Conservation (phyloP, 805 yeast genomes). For the Kurtzmaniella cleridarum region DNA sequence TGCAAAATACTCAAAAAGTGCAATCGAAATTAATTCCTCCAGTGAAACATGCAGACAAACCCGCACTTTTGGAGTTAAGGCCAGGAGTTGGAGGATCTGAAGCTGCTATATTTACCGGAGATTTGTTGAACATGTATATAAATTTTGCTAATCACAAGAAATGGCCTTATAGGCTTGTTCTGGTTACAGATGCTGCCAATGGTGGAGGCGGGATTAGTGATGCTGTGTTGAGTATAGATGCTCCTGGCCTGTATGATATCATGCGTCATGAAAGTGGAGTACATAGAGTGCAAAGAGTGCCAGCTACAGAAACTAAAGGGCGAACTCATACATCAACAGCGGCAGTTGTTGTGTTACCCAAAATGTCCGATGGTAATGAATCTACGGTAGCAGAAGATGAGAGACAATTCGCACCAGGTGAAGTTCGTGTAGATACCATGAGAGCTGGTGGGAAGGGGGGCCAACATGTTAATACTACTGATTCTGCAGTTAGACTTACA, state of each 20-base stretch:
- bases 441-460: constrained; percentile 97
- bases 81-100: constrained; percentile 98
- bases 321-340: constrained; percentile 94
- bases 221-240: constrained; percentile 59
- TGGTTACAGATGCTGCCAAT: constrained; percentile 45
- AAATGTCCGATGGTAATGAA: constrained; percentile 55
- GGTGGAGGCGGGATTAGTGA: constrained; percentile 76
- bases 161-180: constrained; percentile 65
- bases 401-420: constrained; percentile 76
- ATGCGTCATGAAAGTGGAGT: constrained; percentile 89
- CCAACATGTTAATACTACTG: constrained; percentile 96
- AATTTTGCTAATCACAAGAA: constrained; percentile 57
- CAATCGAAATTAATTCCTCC: constrained; percentile 66
- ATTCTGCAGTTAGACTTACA: constrained; percentile 89
- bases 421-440: constrained; percentile 93
- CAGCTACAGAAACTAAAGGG: constrained; percentile 90
- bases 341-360: constrained; percentile 90
- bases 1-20: constrained; percentile 38
- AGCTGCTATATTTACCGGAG: constrained; percentile 81
- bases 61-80: constrained; percentile 77
- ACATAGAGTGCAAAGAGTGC: constrained; percentile 91
- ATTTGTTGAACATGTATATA: constrained; percentile 75
- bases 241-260: constrained; percentile 69
- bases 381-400: constrained; percentile 46
- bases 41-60: constrained; percentile 66